Evolutionary conservation across 345 rosid genomes (phyloP).

Genomic region (Garcia nutans): DNA sequence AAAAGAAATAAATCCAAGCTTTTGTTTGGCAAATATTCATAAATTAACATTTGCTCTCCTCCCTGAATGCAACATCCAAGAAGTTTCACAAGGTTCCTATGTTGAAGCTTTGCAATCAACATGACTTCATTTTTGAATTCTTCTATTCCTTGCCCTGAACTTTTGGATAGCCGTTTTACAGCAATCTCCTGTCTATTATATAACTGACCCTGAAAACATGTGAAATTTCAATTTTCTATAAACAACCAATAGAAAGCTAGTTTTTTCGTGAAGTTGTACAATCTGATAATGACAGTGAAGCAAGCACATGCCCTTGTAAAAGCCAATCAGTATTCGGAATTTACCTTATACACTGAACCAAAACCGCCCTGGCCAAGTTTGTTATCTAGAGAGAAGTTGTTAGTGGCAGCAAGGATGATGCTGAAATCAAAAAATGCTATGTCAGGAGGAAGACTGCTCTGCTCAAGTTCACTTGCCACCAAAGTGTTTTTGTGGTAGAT

Average conservation of each 20-base stretch:
- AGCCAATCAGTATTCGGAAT: not conserved
- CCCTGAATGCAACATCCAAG: slow-evolving; percentile 7
- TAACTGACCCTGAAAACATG: slow-evolving; percentile 1
- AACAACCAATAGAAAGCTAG: not conserved
- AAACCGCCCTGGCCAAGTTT: slow-evolving; percentile 45
- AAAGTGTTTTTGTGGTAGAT: not conserved
- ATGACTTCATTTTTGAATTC: slow-evolving; percentile 12
- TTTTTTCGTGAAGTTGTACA: not conserved
- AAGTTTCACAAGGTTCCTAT: slow-evolving; percentile 10
- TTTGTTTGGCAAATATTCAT: slow-evolving; percentile 19
- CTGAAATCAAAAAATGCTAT: slow-evolving; percentile 13
- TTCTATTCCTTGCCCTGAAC: slow-evolving; percentile 7
- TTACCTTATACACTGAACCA: slow-evolving; percentile 41
- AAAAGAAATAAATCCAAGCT: slow-evolving; percentile 23
- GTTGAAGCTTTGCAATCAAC: slow-evolving; percentile 11
- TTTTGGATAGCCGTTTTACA: not conserved
- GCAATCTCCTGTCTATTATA: not conserved
- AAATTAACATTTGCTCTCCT: not conserved
- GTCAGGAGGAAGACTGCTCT: not conserved
- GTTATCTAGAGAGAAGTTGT: slow-evolving; percentile 30
- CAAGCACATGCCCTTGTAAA: not conserved
- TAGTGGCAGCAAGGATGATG: slow-evolving; percentile 29
- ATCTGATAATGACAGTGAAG: not conserved
- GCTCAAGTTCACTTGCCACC: not conserved
- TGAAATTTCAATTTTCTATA: not conserved